Conservation (phyloP, 2,329 filamentous ascomycete genomes). For the Colletotrichum plurivorum region DNA sequence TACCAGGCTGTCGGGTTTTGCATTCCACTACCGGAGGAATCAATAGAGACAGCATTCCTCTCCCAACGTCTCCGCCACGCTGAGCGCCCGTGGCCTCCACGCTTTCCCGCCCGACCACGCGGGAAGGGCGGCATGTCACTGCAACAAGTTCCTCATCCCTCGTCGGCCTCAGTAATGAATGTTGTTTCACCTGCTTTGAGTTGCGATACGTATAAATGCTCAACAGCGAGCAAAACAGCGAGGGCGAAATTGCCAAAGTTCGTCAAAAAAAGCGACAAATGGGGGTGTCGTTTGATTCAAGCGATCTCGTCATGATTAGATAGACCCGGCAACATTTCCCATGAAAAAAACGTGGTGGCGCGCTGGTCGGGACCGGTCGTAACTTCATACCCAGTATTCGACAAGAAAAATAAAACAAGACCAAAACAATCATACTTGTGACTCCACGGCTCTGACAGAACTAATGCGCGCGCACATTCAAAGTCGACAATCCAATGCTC, state of each 20-base stretch:
- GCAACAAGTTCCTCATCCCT: no score
- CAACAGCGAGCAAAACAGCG: not conserved
- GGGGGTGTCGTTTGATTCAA: not conserved
- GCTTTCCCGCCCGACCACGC: no score
- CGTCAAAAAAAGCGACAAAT: not conserved
- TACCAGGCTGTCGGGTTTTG: conserved; percentile 7
- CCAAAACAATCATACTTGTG: not conserved
- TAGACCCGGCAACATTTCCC: not conserved
- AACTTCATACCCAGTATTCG: conserved; percentile 19
- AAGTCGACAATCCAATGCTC: no score
- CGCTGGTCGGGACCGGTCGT: conserved; percentile 1
- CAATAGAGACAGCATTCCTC: not conserved
- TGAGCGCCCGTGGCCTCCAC: no score
- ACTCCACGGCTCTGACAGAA: not conserved
- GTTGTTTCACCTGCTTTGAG: no score
- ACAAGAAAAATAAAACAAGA: not conserved
- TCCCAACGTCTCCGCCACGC: no score
- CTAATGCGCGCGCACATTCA: not conserved
- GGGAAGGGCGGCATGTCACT: no score
- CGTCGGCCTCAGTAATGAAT: no score
- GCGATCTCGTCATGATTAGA: conserved; percentile 4
- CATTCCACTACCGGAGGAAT: not conserved
- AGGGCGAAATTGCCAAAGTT: not conserved
- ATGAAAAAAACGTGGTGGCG: not conserved
- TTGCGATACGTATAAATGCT: no score